Percentiles rank a stretch among this genome's conserved stretches.
phyloP scores from a whole-genome alignment of 768 basidiomycete species.

The Guyanaporus albipodus region DNA sequence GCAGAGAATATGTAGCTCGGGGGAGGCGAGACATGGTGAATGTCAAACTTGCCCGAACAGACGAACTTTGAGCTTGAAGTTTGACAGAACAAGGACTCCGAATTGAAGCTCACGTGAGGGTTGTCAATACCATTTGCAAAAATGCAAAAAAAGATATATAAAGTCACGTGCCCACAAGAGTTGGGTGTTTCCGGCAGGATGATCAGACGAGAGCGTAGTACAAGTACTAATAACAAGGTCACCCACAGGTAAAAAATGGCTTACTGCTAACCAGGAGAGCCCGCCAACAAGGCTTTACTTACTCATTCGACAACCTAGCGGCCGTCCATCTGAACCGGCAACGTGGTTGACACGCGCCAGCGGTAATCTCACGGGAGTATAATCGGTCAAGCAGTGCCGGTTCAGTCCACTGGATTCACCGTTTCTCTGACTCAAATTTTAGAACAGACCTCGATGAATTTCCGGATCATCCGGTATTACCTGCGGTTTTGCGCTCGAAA shows the following conservation, averaged over 20 bases:
- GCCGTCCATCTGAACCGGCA: conserved; percentile 1
- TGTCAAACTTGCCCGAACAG: neutral
- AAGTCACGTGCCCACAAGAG: conserved; percentile 18
- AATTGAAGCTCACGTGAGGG: conserved; percentile 10
- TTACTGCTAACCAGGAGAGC: neutral
- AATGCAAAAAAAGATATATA: conserved; percentile 4
- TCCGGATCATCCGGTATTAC: neutral
- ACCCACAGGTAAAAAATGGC: no score
- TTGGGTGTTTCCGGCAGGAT: no score
- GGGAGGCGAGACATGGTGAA: conserved; percentile 22
- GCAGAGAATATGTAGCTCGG: conserved; percentile 7
- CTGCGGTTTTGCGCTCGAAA: neutral
- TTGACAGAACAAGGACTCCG: neutral
- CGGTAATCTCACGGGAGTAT: no score
- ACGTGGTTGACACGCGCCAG: conserved; percentile 17
- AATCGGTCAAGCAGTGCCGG: neutral
- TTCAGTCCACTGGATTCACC: neutral
- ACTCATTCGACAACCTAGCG: no score
- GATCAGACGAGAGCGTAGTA: no score
- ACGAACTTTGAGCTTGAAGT: neutral
- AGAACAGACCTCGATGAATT: neutral
- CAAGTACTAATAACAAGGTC: no score
- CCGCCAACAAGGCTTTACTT: no score
- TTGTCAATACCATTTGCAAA: neutral
- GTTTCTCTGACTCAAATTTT: neutral